phyloP scores from a whole-genome alignment of 495 filamentous ascomycete genomes.

The Hyaloscypha bicolor region DNA sequence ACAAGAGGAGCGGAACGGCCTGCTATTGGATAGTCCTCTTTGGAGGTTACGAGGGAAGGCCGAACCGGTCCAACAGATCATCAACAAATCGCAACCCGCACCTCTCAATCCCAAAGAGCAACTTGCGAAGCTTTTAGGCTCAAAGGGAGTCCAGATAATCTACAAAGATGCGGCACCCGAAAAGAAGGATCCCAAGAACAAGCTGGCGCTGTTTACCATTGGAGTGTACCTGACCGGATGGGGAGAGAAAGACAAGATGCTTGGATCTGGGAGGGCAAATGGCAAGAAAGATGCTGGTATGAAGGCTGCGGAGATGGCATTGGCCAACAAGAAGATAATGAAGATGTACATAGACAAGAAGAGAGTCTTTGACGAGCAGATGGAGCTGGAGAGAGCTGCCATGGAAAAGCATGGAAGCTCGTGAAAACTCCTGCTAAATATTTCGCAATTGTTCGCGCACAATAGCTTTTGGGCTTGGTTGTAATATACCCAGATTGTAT shows the following conservation, averaged over 20 bases:
- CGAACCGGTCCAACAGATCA: conserved; percentile 11
- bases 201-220: conserved; percentile 63
- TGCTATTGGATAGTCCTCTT: conserved; percentile 27
- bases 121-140: conserved; percentile 55
- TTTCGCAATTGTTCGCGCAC: neutral
- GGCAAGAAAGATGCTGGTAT: conserved; percentile 76
- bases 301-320: conserved; percentile 66
- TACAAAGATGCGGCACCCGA: conserved; percentile 62
- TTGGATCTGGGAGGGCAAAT: conserved; percentile 68
- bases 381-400: conserved; percentile 29
- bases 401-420: conserved; percentile 12
- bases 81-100: conserved; percentile 1
- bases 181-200: conserved; percentile 56
- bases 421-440: neutral
- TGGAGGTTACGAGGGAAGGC: conserved; percentile 26
- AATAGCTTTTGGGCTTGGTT: conserved; percentile 1
- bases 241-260: conserved; percentile 62
- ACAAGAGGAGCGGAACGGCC: conserved; percentile 34
- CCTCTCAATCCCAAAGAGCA: conserved; percentile 50
- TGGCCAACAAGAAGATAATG: conserved; percentile 61
- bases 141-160: conserved; percentile 61
- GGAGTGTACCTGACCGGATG: conserved; percentile 73
- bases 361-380: conserved; percentile 31
- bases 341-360: conserved; percentile 56
- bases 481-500: conserved; percentile 15